phyloP scores from a whole-genome alignment of 805 yeast species.

The Nematodospora valgi region DNA sequence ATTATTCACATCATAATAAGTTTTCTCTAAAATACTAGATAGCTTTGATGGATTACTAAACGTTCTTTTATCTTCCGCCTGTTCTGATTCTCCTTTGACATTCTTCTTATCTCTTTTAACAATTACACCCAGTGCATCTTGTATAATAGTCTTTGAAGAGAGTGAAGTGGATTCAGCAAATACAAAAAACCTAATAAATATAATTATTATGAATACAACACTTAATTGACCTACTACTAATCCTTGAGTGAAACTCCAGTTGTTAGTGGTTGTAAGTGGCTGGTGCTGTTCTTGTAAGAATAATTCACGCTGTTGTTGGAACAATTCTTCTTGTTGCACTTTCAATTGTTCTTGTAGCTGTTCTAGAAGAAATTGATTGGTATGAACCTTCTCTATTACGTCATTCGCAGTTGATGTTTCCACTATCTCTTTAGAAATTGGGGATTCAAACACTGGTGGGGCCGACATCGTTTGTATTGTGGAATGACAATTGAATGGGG shows the following conservation, averaged over 20 bases:
- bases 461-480: too few relatives aligned
- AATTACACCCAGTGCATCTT: conserved; percentile 30
- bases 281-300: conserved; percentile 14
- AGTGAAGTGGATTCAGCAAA: conserved; percentile 62
- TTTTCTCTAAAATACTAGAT: conserved; percentile 72
- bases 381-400: too few relatives aligned
- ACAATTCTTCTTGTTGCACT: conserved; percentile 27
- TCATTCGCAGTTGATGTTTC: too few relatives aligned
- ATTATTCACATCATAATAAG: conserved; percentile 84
- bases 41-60: conserved; percentile 17
- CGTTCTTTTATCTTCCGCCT: conserved; percentile 13
- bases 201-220: conserved; percentile 57
- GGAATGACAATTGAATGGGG: too few relatives aligned
- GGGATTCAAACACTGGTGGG: too few relatives aligned
- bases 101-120: conserved; percentile 27
- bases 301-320: conserved; percentile 25
- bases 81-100: conserved; percentile 1
- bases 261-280: conserved; percentile 2
- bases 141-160: conserved; percentile 14
- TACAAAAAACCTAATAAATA: conserved; percentile 72
- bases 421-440: too few relatives aligned
- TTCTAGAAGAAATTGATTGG: too few relatives aligned
- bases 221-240: conserved; percentile 70
- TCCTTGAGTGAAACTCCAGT: conserved; percentile 77
- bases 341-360: conserved; percentile 25